Evolutionary conservation across 2,329 filamentous ascomycete species (phyloP).

Genomic region (Aspergillus persii): DNA sequence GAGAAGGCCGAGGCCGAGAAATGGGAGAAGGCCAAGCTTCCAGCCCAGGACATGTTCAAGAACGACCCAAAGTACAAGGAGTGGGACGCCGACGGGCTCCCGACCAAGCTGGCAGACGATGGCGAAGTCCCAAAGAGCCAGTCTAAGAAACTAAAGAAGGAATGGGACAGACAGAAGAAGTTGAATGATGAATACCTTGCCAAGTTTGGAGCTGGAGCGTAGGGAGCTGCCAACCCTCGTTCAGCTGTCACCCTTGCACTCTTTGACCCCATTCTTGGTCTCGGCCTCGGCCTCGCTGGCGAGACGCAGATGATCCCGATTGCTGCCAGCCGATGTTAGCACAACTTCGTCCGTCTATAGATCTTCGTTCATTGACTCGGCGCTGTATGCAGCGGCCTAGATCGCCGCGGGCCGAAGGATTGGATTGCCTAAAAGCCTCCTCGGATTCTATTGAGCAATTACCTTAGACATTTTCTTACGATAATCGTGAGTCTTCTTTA

Average conservation of each 20-base stretch:
- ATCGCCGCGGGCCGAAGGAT: too few relatives aligned
- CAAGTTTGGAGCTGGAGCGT: not conserved
- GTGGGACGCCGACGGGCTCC: constrained; percentile 81
- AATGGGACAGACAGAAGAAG: constrained; percentile 90
- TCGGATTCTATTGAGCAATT: too few relatives aligned
- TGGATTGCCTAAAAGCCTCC: too few relatives aligned
- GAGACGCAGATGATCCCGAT: too few relatives aligned
- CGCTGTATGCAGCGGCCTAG: too few relatives aligned
- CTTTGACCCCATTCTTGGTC: too few relatives aligned
- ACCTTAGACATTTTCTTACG: too few relatives aligned
- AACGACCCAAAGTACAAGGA: constrained; percentile 61
- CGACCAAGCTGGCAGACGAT: constrained; percentile 72
- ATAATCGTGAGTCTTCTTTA: too few relatives aligned
- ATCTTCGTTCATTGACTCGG: too few relatives aligned
- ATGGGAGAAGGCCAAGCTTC: not conserved
- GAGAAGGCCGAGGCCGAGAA: not conserved
- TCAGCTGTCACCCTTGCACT: not conserved
- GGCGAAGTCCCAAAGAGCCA: constrained; percentile 77
- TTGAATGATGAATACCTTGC: not conserved
- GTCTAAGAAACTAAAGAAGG: constrained; percentile 79
- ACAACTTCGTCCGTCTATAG: too few relatives aligned
- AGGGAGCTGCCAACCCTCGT: not conserved
- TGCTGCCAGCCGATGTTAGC: too few relatives aligned
- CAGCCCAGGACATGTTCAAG: constrained; percentile 50
- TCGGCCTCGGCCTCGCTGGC: too few relatives aligned